phyloP scores from a whole-genome alignment of 148 eudicot genomes.

The Nepenthes gracilis region DNA sequence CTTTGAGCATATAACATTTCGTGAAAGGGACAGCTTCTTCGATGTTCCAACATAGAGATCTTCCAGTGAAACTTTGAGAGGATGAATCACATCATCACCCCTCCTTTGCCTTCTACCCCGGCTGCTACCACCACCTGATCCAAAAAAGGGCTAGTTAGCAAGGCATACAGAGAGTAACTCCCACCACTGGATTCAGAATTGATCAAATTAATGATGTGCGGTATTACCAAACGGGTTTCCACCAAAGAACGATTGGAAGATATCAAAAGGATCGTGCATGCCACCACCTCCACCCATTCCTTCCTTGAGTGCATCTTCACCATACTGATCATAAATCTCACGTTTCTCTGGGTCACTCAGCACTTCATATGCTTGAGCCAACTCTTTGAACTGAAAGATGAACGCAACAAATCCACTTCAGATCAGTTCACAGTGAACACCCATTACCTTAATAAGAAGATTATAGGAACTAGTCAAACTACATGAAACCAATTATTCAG shows the following conservation, averaged over 20 bases:
- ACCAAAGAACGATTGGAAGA: slow-evolving; percentile 4
- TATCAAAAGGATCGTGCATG: slow-evolving; percentile 4
- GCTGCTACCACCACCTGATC: slow-evolving; percentile 8
- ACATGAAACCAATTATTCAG: too few species aligned
- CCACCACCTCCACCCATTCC: slow-evolving; percentile 7
- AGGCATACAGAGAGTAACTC: background rate
- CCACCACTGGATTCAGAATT: too few species aligned
- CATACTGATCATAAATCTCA: slow-evolving; percentile 5
- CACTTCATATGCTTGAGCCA: slow-evolving; percentile 4
- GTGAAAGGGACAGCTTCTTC: slow-evolving; percentile 9
- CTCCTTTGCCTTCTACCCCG: slow-evolving; percentile 14
- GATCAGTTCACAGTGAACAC: too few species aligned
- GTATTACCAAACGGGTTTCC: background rate
- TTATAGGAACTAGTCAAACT: too few species aligned
- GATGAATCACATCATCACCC: slow-evolving; percentile 12
- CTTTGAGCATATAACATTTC: slow-evolving; percentile 13
- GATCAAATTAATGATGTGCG: background rate
- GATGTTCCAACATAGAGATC: slow-evolving; percentile 9
- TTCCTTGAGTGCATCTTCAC: slow-evolving; percentile 4
- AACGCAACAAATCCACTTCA: too few species aligned
- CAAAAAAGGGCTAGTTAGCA: background rate
- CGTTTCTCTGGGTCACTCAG: slow-evolving; percentile 6
- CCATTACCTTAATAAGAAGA: too few species aligned
- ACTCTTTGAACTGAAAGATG: slow-evolving; percentile 1
- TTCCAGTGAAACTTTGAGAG: slow-evolving; percentile 12